A percentile compares a stretch with the other conserved stretches of the same genome.
These are phyloP conservation scores for Triangularia verruculosa DNA, from an alignment of 2,329 filamentous ascomycete species.

Conservation along the genomic window DNA sequence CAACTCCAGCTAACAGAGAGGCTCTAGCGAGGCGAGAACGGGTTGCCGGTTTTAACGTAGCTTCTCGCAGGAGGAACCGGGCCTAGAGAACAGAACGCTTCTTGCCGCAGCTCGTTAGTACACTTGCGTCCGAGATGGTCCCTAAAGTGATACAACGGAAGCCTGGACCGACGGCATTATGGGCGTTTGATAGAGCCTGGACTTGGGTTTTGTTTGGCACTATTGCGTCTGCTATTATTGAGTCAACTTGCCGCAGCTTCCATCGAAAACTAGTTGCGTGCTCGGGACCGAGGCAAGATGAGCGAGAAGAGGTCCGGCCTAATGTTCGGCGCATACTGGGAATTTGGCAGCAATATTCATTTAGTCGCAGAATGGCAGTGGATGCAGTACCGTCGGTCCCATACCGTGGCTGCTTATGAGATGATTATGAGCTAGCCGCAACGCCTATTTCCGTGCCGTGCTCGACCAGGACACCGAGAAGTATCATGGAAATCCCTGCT, in stretches of 20 bases:
- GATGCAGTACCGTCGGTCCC: background rate
- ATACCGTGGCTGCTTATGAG: conserved; percentile 25
- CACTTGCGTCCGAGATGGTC: background rate
- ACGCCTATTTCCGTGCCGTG: conserved; percentile 26
- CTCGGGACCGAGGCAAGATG: conserved; percentile 19
- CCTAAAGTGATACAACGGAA: background rate
- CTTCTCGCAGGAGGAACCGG: background rate
- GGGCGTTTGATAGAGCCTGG: background rate
- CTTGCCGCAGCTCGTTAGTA: background rate
- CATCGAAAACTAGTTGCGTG: background rate
- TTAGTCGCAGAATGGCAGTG: conserved; percentile 8
- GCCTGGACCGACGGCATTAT: background rate
- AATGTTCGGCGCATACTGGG: conserved; percentile 22
- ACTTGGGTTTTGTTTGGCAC: background rate
- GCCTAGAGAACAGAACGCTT: background rate
- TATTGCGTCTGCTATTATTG: background rate
- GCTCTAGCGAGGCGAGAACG: background rate
- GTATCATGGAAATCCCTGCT: conserved; percentile 17
- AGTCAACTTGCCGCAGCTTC: background rate
- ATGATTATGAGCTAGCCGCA: conserved; percentile 26
- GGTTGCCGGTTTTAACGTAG: background rate
- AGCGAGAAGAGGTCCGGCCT: conserved; percentile 18
- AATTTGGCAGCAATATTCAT: conserved; percentile 16
- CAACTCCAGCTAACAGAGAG: too few relatives aligned
- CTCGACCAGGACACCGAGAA: conserved; percentile 9